These are phyloP conservation scores for Heritiera fomes DNA, from an alignment of 345 rosid species.

Conservation along the genomic window DNA sequence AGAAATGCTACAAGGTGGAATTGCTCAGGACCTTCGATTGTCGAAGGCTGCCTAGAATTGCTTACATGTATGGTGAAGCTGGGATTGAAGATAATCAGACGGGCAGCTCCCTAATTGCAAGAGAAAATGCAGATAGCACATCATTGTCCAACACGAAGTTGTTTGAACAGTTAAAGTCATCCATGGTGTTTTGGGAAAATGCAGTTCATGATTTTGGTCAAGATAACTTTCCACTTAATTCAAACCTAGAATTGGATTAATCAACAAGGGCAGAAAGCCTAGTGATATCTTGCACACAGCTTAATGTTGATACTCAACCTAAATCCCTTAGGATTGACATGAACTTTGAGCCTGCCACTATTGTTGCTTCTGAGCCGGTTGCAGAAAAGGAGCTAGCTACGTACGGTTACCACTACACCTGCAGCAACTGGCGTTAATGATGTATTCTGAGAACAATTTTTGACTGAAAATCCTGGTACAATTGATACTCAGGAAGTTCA, in stretches of 20 bases:
- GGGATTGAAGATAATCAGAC: conserved; percentile 41
- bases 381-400: conserved; percentile 34
- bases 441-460: too few relatives aligned
- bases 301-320: conserved; percentile 45
- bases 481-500: conserved; percentile 68
- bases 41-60: conserved; percentile 60
- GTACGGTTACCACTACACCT: conserved; percentile 27
- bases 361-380: conserved; percentile 38
- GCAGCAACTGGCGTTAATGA: conserved; percentile 48
- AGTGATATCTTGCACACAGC: conserved; percentile 50
- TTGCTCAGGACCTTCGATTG: too few relatives aligned
- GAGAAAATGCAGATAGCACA: conserved; percentile 38
- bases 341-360: conserved; percentile 62
- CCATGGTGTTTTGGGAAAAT: conserved; percentile 71
- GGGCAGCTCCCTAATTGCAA: conserved; percentile 35
- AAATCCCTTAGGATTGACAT: conserved; percentile 76
- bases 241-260: conserved; percentile 64
- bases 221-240: conserved; percentile 26
- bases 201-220: conserved; percentile 43
- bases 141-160: conserved; percentile 47
- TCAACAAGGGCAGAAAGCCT: conserved; percentile 72
- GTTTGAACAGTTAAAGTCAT: conserved; percentile 63
- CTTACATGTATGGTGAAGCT: conserved; percentile 39
- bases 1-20: too few relatives aligned
- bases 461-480: conserved; percentile 88